Conservation (phyloP, 2,329 filamentous ascomycete species). For the Beauveria bassiana region DNA sequence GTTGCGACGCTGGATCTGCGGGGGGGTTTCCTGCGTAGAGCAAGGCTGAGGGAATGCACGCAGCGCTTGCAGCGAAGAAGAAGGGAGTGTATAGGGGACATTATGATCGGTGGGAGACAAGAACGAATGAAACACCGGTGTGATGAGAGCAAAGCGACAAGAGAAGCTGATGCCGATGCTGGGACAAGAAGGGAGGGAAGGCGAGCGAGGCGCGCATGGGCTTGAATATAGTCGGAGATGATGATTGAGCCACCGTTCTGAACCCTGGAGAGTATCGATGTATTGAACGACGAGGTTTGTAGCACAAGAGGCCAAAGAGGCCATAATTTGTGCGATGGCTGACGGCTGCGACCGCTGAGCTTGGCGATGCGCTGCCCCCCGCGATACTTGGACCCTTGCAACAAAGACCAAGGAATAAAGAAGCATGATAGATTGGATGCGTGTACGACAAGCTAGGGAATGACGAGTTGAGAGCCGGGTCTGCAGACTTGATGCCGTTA, state of each 20-base stretch:
- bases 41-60: background rate
- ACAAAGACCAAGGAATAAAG: background rate
- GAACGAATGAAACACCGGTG: background rate
- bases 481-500: background rate
- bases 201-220: background rate
- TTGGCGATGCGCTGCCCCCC: background rate
- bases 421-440: background rate
- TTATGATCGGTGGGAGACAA: background rate
- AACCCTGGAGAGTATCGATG: constrained; percentile 5
- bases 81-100: background rate
- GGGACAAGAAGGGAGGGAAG: background rate
- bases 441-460: background rate
- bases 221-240: background rate
- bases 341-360: background rate
- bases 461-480: background rate
- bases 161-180: background rate
- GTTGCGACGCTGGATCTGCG: background rate
- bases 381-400: background rate
- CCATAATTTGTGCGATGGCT: constrained; percentile 3
- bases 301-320: constrained; percentile 11
- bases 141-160: background rate
- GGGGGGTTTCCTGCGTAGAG: background rate
- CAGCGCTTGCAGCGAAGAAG: constrained; percentile 6
- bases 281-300: background rate
- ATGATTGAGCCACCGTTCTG: background rate